These are phyloP conservation scores for Boletus reticulatus DNA, from an alignment of 768 basidiomycete genomes.

Conservation along the genomic window DNA sequence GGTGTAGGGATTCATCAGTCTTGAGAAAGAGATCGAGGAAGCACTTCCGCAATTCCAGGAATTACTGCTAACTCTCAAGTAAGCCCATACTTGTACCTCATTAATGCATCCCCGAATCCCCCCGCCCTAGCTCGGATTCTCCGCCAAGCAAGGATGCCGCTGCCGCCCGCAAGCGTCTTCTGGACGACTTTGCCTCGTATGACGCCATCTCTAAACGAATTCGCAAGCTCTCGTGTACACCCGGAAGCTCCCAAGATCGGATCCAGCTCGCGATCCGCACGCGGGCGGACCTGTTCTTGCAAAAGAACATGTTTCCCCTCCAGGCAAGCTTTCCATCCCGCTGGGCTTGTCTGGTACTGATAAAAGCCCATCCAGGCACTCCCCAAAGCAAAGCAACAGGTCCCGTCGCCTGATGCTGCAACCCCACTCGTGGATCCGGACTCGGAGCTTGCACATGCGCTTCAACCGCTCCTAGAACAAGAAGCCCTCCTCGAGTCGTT, in stretches of 20 bases:
- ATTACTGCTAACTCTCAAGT: constrained; percentile 71
- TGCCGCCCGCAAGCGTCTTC: constrained; percentile 71
- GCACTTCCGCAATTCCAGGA: constrained; percentile 88
- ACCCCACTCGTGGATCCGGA: constrained; percentile 54
- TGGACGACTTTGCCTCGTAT: constrained; percentile 86
- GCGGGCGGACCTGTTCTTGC: constrained; percentile 76
- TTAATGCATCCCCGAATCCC: neutral
- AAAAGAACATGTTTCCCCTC: constrained; percentile 80
- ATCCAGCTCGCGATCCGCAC: constrained; percentile 80
- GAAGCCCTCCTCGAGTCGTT: constrained; percentile 89
- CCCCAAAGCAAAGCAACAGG: constrained; percentile 45
- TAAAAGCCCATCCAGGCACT: constrained; percentile 33
- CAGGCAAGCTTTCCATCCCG: constrained; percentile 16
- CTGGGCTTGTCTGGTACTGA: neutral
- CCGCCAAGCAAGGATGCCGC: constrained; percentile 68
- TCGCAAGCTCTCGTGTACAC: constrained; percentile 61
- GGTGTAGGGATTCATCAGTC: constrained; percentile 57
- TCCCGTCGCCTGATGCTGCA: constrained; percentile 8
- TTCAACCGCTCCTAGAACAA: constrained; percentile 93
- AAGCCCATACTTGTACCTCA: constrained; percentile 4
- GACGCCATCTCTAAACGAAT: constrained; percentile 88
- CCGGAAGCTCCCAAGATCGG: constrained; percentile 74
- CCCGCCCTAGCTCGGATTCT: constrained; percentile 35
- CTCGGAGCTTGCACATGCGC: constrained; percentile 62
- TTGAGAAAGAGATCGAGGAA: constrained; percentile 91